Evolutionary conservation across 176 grass and related monocot species (phyloP).

Genomic region (Musa schizocarpa): DNA sequence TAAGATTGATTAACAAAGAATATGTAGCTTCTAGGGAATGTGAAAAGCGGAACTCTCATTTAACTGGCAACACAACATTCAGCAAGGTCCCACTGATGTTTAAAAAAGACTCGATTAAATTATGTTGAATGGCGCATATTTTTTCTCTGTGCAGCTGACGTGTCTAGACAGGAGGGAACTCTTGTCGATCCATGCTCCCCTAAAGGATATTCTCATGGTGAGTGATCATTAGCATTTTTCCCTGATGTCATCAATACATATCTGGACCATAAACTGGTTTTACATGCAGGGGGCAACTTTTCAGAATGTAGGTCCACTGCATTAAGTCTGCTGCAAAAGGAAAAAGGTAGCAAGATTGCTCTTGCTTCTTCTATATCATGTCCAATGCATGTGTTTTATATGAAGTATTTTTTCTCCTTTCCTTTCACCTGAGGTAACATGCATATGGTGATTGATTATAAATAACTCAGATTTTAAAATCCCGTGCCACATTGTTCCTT

Average conservation of each 20-base stretch:
- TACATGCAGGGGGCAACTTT: constrained; percentile 63
- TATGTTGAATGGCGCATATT: constrained; percentile 5
- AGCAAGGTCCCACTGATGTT: background rate
- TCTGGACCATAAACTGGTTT: constrained; percentile 30
- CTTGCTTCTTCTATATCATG: background rate
- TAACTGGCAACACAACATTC: background rate
- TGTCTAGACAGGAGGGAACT: background rate
- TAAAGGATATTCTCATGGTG: constrained; percentile 48
- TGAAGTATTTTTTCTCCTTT: too few relatives aligned
- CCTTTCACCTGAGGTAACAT: too few relatives aligned
- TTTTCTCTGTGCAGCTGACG: constrained; percentile 23
- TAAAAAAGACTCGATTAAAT: background rate
- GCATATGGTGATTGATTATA: too few relatives aligned
- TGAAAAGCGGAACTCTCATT: background rate
- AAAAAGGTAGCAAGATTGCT: constrained; percentile 40
- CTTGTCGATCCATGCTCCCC: constrained; percentile 59
- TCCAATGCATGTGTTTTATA: too few relatives aligned
- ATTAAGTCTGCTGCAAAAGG: constrained; percentile 56
- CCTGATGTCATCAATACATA: constrained; percentile 21
- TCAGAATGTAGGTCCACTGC: constrained; percentile 68
- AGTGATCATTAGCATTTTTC: constrained; percentile 20
- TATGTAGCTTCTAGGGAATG: too few relatives aligned
- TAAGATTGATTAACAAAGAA: too few relatives aligned
- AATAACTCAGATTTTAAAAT: too few relatives aligned
- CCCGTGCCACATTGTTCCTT: too few relatives aligned